phyloP scores from a whole-genome alignment of 306 rosid species.

The Alnus glutinosa region DNA sequence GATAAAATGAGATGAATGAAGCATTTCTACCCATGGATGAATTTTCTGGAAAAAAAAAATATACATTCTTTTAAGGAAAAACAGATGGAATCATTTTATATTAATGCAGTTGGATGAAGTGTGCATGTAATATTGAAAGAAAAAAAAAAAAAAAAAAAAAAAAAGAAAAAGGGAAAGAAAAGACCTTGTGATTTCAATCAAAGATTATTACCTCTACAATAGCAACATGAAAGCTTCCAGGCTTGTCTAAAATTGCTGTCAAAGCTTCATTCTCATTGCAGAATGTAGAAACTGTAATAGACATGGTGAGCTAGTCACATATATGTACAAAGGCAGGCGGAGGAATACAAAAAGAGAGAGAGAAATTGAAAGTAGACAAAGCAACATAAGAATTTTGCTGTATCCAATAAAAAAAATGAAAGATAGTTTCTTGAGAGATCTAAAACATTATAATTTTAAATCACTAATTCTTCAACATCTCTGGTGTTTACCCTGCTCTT shows the following conservation, averaged over 20 bases:
- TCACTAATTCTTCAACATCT: background rate
- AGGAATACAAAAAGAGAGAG: slow-evolving; percentile 14
- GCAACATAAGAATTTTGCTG: background rate
- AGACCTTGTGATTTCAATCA: background rate
- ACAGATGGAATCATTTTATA: background rate
- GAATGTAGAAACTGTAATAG: slow-evolving; percentile 60
- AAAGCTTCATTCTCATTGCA: slow-evolving; percentile 65
- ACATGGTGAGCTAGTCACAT: slow-evolving; percentile 24
- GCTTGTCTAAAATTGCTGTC: slow-evolving; percentile 57
- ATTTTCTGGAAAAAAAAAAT: too few relatives aligned
- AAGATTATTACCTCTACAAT: slow-evolving; percentile 63
- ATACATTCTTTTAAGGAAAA: background rate
- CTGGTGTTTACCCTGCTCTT: slow-evolving; percentile 7
- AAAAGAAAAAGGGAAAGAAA: background rate
- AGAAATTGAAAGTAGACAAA: slow-evolving; percentile 3
- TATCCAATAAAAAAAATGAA: slow-evolving; percentile 4
- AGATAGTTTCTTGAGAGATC: slow-evolving; percentile 17
- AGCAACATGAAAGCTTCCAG: slow-evolving; percentile 77
- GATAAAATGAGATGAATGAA: background rate
- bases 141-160: background rate
- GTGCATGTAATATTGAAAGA: background rate
- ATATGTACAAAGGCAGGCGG: background rate
- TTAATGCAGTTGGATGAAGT: too few relatives aligned
- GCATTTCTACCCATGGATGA: background rate
- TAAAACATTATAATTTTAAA: background rate